A percentile compares a stretch with the other conserved stretches of the same genome.
Conservation (phyloP, 345 rosid genomes). For the Brassica cretica region DNA sequence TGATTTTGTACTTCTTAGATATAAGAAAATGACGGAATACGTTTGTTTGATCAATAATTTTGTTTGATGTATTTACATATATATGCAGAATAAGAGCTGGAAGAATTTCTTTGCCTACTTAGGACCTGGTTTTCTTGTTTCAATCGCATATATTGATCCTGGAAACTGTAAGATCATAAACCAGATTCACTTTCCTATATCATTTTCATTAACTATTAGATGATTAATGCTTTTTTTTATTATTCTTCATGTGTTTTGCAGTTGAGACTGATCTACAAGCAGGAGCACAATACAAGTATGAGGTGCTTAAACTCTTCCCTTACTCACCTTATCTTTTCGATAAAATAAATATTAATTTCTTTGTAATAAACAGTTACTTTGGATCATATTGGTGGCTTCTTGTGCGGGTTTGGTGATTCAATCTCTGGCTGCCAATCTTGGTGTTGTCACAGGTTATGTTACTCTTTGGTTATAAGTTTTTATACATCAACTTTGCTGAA, state of each 20-base stretch:
- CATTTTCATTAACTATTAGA: not conserved
- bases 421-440: conserved; percentile 91
- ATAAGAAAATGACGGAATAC: not conserved
- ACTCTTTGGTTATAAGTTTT: not conserved
- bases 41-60: not conserved
- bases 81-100: conserved; percentile 84
- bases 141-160: conserved; percentile 95
- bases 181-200: not conserved
- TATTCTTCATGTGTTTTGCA: conserved; percentile 41
- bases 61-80: conserved; percentile 12
- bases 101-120: conserved; percentile 83
- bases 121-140: conserved; percentile 96
- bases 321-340: not conserved
- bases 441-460: conserved; percentile 83
- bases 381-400: conserved; percentile 94
- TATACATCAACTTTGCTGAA: not conserved
- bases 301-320: conserved; percentile 43
- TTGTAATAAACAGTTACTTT: conserved; percentile 60
- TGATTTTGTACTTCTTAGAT: not conserved
- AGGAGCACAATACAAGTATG: conserved; percentile 86
- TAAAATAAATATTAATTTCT: not conserved
- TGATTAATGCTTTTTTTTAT: conserved; percentile 7
- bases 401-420: conserved; percentile 91
- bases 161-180: conserved; percentile 72
- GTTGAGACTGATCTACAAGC: conserved; percentile 97